Percentiles rank a stretch among this genome's conserved stretches.
Evolutionary conservation across 2,329 filamentous ascomycete species (phyloP).

Genomic region (Eutypella sp.): DNA sequence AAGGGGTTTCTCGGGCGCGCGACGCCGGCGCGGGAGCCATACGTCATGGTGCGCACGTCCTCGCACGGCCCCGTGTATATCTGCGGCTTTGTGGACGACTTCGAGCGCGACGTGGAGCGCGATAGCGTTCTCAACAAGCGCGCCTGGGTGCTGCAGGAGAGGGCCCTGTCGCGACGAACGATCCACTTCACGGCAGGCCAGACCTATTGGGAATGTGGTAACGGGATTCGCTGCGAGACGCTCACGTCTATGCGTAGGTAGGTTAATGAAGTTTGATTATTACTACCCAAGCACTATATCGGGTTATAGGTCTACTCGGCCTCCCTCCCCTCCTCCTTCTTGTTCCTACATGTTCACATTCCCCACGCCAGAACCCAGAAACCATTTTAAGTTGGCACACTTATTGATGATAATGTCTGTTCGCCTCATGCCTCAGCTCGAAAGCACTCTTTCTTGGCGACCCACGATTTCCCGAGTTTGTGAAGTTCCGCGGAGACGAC

Average conservation of each 20-base stretch:
- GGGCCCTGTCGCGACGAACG: conserved; percentile 19
- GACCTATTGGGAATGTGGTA: conserved; percentile 23
- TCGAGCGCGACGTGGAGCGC: conserved; percentile 15
- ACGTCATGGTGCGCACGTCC: neutral
- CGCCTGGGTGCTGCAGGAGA: conserved; percentile 25
- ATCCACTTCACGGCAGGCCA: conserved; percentile 23
- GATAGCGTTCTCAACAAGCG: conserved; percentile 13
- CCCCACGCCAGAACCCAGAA: no score
- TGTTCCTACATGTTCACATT: no score
- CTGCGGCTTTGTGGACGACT: conserved; percentile 14
- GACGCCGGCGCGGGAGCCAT: neutral
- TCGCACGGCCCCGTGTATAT: neutral
- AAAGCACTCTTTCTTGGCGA: conserved; percentile 4
- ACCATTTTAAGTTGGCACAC: no score
- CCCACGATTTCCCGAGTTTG: conserved; percentile 3
- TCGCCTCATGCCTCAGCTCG: no score
- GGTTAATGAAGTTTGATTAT: neutral
- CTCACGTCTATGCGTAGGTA: conserved; percentile 4
- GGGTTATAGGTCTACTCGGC: no score
- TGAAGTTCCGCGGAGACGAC: conserved; percentile 1
- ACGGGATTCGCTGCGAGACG: conserved; percentile 6
- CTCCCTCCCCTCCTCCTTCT: no score
- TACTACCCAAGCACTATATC: no score
- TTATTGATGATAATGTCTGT: no score
- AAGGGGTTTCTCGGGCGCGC: neutral